Evolutionary conservation across 805 yeast genomes (phyloP), one percentile per base, ranked within the genome.

Genomic region (Grigorovia humatica): DNA sequence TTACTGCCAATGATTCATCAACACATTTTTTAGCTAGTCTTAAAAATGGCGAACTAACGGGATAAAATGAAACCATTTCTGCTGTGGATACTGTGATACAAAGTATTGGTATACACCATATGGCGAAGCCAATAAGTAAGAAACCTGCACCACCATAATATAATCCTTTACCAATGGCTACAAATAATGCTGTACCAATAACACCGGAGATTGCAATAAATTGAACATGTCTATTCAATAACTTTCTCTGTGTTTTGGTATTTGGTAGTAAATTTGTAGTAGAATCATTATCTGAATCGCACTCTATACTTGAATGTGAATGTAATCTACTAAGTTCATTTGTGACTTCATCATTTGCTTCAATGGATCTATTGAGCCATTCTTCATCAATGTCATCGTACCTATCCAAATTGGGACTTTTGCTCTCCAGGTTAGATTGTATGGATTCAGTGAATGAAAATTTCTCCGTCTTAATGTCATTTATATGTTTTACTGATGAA

Each of bases 191-290:
- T 1, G 91, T 83, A 43, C 95, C 95, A 56, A 86, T 83, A 43
- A 88, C 83, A 49, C 91, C 93, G 18, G 91, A 88, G 23, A 87
- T 82, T 12, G 88, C 85, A 54, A 87, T 81, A 50, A 87, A 73
- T 60, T 85, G 88, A 27, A 87, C 81, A 68, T 88, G 96, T 53
- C 95, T 72, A 50, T 81, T 79, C 54, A 74, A 69, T 51, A 85
- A 70, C 30, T 74, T 73, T 46, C 91, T 67, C 32, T 71, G 71
- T 2, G 78, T 74, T 17, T 48, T 51, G 29, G 54, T 55, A 19
- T 52, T 51, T 17, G n/a, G 60, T 23, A 46, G 51, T 55, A 30
- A 56, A 42, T 30, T 64, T 54, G 57, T 54, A 27, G 48, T 49
- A 6, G 59, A 54, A 29, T 54, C 55, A 30, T 52, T 49, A 32